Base-by-base conservation (phyloP, 139 green algal species). In the Pseudopediastrum boryanum region DNA sequence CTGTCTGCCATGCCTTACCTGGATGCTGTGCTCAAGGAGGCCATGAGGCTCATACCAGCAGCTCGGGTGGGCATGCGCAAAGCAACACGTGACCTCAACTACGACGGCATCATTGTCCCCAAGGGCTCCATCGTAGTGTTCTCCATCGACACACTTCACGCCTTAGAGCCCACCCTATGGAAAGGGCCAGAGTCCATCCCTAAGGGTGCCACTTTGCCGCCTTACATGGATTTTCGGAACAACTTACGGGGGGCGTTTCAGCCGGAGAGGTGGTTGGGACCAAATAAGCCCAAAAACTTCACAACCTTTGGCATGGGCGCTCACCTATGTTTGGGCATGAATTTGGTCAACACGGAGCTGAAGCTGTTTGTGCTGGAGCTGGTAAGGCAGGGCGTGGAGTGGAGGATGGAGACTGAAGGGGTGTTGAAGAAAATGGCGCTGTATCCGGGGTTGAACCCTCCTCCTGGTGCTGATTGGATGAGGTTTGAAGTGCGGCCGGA, bases 221-320 rank as follows among this genome's bases (percentile, higher is more conserved):
- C 66, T 0, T 72, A 85, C 74, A 85, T 85, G 80, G 80, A 85
- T 66, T 85, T 66, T 66, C 39, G 29, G n/a, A 36, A 44, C 54
- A 71, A 77, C 44, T 33, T 85, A 8, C 50, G 63, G 38, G 67
- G 3, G 1, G 80, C 74, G 5, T 85, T 82, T 38, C 65, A 56
- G 29, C 80, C 80, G 1, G 62, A 74, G 66, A 36, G 80, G 16
- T 85, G 80, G 80, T 58, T 85, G 58, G 25, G 63, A 19, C 63
- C 43, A 33, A 62, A 44, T 2, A 51, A 29, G 43, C 73, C 73
- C 3, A 52, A 44, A 27, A 31, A 46, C 36, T 50, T 71, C 64
- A 59, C 58, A 36, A 59, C 56, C 9, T 85, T 85, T 8, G 80
- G 80, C 10, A 27, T 21, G 0, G 80, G 80, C 9, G 6, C 27